phyloP scores from a whole-genome alignment of 2,329 filamentous ascomycete genomes.

The Zymoseptoria brevis region DNA sequence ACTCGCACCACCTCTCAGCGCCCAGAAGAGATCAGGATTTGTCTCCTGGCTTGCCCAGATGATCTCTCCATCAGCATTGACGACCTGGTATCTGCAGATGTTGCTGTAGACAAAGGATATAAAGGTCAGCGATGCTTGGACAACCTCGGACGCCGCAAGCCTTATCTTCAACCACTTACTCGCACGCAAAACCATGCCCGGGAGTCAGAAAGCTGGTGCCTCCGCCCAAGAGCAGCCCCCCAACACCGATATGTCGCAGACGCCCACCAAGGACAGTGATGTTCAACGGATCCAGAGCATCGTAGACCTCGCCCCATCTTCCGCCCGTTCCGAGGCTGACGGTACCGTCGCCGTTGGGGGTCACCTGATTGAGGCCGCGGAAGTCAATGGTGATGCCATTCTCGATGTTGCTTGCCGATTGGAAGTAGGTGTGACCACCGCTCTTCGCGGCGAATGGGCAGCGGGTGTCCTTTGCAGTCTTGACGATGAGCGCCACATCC shows the following conservation, averaged over 20 bases:
- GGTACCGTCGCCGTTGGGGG: slow-evolving; percentile 8
- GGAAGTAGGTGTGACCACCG: slow-evolving; percentile 19
- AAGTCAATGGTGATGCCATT: slow-evolving; percentile 22
- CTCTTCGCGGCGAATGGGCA: slow-evolving; percentile 18
- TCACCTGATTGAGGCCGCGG: slow-evolving; percentile 10
- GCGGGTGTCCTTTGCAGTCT: neutral
- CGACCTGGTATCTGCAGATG: slow-evolving; percentile 21
- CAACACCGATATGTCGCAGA: slow-evolving; percentile 20
- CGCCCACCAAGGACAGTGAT: slow-evolving; percentile 17
- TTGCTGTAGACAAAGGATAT: slow-evolving; percentile 3
- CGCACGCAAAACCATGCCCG: slow-evolving; percentile 20
- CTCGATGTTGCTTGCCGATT: slow-evolving; percentile 18
- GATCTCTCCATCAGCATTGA: slow-evolving; percentile 18
- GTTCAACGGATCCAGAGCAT: slow-evolving; percentile 7
- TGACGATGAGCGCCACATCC: neutral
- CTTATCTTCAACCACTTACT: slow-evolving; percentile 1
- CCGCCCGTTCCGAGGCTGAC: slow-evolving; percentile 30
- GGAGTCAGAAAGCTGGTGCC: slow-evolving; percentile 24
- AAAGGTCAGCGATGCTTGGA: too few relatives aligned
- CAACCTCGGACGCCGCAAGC: too few relatives aligned
- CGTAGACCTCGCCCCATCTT: slow-evolving; percentile 13
- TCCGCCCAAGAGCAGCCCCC: slow-evolving; percentile 23
- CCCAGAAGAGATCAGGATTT: slow-evolving; percentile 17
- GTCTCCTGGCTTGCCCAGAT: slow-evolving; percentile 14
- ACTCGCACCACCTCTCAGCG: slow-evolving; percentile 17